Conservation (phyloP, 345 rosid genomes). For the Firmiana major region DNA sequence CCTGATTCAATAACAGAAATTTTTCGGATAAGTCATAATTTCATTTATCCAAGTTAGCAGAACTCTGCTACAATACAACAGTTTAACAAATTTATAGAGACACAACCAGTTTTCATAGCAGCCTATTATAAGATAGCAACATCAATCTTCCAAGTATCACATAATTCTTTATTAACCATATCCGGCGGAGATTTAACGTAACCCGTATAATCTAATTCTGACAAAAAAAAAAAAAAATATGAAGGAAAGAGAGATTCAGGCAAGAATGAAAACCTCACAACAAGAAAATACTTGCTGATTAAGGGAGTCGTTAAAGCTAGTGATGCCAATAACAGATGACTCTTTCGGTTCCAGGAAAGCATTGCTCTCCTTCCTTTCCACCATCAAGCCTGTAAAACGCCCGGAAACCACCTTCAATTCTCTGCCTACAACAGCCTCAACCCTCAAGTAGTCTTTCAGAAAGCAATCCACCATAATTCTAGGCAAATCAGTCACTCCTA, state of each 20-base stretch:
- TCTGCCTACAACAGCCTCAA: slow-evolving; percentile 47
- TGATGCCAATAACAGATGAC: slow-evolving; percentile 10
- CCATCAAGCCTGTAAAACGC: slow-evolving; percentile 47
- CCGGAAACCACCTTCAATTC: slow-evolving; percentile 42
- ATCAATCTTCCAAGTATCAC: no score
- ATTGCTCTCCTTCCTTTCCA: slow-evolving; percentile 14
- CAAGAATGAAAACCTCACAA: slow-evolving; percentile 22
- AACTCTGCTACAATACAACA: no score
- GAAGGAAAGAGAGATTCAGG: background rate
- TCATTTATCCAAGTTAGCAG: no score
- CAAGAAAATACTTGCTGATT: slow-evolving; percentile 14
- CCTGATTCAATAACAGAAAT: slow-evolving; percentile 17
- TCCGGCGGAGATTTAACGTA: no score
- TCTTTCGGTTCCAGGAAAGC: background rate
- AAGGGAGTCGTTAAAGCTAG: slow-evolving; percentile 14
- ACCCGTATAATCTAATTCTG: no score
- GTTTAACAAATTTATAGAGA: no score
- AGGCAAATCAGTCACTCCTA: slow-evolving; percentile 52
- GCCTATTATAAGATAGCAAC: no score
- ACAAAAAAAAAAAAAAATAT: background rate
- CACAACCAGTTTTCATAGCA: no score
- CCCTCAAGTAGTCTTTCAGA: slow-evolving; percentile 41
- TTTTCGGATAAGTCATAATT: no score
- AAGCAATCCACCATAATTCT: slow-evolving; percentile 57
- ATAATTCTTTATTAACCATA: no score